A percentile compares a stretch with the other conserved stretches of the same genome.
These are phyloP conservation scores for Phytophthora pseudosyringae DNA, from an alignment of 352 stramenopile genomes.

Conservation along the genomic window DNA sequence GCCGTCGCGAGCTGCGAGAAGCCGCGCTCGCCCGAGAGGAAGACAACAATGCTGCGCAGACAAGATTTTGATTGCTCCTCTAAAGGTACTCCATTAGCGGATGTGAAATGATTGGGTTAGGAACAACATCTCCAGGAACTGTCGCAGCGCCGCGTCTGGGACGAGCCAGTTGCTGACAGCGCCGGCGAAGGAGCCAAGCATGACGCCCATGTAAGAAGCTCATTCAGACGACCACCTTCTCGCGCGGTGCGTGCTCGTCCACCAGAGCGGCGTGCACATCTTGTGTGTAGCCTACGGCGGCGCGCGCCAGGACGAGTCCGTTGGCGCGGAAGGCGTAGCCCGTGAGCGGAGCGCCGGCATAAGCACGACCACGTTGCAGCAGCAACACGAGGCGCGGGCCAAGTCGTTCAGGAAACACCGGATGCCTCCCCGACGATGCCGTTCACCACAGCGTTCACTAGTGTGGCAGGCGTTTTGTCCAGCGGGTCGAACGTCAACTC, in stretches of 20 bases:
- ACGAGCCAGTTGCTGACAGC: constrained; percentile 86
- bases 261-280: constrained; percentile 89
- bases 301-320: constrained; percentile 73
- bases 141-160: constrained; percentile 79
- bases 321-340: constrained; percentile 72
- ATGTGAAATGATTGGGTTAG: no score
- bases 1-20: no score
- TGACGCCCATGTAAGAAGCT: constrained; percentile 88
- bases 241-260: constrained; percentile 79
- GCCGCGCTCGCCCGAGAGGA: no score
- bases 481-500: constrained; percentile 54
- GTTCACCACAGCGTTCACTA: constrained; percentile 64
- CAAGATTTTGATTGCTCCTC: no score
- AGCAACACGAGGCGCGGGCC: constrained; percentile 69
- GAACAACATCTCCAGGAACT: constrained; percentile 69
- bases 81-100: no score
- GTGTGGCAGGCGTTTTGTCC: constrained; percentile 70
- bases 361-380: constrained; percentile 73
- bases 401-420: constrained; percentile 72
- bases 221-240: constrained; percentile 84
- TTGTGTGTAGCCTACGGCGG: constrained; percentile 83
- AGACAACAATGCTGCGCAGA: no score
- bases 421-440: constrained; percentile 51
- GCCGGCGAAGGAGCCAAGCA: constrained; percentile 85
- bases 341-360: constrained; percentile 73